These are phyloP conservation scores for Poa pratensis DNA, from an alignment of 176 grass and related monocot species.

Conservation along the genomic window DNA sequence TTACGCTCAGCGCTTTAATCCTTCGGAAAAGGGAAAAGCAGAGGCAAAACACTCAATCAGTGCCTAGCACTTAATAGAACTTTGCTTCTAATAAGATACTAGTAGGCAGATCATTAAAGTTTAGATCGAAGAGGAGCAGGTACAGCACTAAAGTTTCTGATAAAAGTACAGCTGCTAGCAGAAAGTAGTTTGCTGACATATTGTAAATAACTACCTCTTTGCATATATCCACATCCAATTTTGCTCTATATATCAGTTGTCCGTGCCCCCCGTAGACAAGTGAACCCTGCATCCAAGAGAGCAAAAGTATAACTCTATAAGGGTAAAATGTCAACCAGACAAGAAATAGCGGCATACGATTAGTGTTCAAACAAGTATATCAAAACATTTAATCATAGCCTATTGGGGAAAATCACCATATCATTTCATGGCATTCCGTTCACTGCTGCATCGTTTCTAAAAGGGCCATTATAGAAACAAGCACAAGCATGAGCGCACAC, in stretches of 20 bases:
- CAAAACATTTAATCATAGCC: neutral
- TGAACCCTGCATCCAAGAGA: slow-evolving; percentile 66
- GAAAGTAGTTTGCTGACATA: slow-evolving; percentile 31
- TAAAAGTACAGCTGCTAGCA: slow-evolving; percentile 6
- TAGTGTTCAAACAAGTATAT: slow-evolving; percentile 35
- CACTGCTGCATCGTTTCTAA: neutral
- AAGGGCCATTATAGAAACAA: neutral
- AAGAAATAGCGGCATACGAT: neutral
- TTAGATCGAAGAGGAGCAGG: neutral
- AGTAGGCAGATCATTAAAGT: neutral
- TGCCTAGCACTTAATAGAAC: too few species aligned
- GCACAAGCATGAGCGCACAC: neutral
- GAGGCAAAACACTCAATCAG: too few species aligned
- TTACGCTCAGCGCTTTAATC: too few species aligned
- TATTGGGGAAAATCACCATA: neutral
- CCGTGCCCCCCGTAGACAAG: slow-evolving; percentile 79
- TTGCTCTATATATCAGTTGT: slow-evolving; percentile 70
- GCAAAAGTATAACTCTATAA: slow-evolving; percentile 8
- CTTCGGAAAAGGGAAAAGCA: too few species aligned
- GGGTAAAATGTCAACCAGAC: neutral
- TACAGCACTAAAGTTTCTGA: neutral
- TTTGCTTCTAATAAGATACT: slow-evolving; percentile 14
- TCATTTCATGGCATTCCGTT: neutral
- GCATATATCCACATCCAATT: slow-evolving; percentile 75
- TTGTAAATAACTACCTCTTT: slow-evolving; percentile 61